Base-by-base conservation (phyloP, 1,284 basidiomycete species). In the Stygiomarasmius scandens region DNA sequence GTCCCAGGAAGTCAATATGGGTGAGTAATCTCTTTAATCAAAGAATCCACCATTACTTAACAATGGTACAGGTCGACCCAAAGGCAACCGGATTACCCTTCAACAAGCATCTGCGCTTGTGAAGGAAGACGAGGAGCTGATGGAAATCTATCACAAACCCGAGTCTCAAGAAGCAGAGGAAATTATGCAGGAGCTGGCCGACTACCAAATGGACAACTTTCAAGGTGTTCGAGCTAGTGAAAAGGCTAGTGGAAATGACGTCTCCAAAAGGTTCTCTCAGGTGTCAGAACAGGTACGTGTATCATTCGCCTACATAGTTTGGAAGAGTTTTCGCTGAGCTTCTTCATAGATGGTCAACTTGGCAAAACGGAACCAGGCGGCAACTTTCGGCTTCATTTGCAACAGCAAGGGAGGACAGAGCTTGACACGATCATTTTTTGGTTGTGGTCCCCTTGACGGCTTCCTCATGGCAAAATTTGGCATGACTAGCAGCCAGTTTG, bases 241-340 rank as follows among this genome's bases (percentile, higher is more conserved):
- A 6, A 52, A 52, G 23, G 51, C 51, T n/a, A 52, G 44, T 24
- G 22, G 24, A 8, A 52, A 52, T 19, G 51, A 52, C 16, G 43
- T 52, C 12, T 14, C 38, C 2, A 52, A 52, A 44, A 41, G 19
- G 5, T 52, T 27, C 29, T 27, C 29, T 4, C 20, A 52, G 5
- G 22, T 52, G 19, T 12, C 34, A n/a, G 24, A 23, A 6, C 14
- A n/a, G 19, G 51, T 52, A 38, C 3, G 49, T 48, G 23, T 11
- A 20, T 12, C 14, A 23, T 9, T 22, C 3, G 12, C 22, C 32
- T 23, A 22, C n/a, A 52, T 41, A 32, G 3, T 9, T 10, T 14
- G 12, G 16, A 16, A 41, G 36, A 25, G 22, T 25, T 34, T 27
- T 12, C n/a, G 24, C 19, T 20, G 8, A 14, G 3, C 25, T 32